Base-by-base conservation (phyloP, 208 protist species). In the Crithidia acanthocephali region DNA sequence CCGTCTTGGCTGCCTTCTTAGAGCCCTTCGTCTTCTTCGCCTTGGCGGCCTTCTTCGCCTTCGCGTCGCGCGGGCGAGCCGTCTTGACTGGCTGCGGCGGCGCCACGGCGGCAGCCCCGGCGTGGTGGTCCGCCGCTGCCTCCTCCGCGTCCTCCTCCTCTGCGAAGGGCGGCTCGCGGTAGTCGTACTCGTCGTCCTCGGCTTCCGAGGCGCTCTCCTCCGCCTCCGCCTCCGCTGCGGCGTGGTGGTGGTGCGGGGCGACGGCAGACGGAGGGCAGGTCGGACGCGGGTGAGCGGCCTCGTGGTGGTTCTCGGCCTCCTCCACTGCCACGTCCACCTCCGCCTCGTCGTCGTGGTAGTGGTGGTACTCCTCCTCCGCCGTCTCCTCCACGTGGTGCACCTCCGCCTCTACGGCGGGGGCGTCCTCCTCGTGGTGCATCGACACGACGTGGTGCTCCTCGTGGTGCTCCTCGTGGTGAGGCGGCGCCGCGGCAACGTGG, bases 41-140 rank as follows among this genome's bases (percentile, higher is more conserved):
- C 40, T 59, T 74, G 10, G 30, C 11, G 8, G 47, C 23, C 25
- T 52, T 67, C 27, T 68, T 60, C 16, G 45, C 10, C 40, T 72
- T 72, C 30, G 32, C 50, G 37, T 60, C 50, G 27, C 7, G 10
- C 6, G 40, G 70, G 32, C 61, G 70, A 2, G 45, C 44, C 13
- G 69, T 69, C 32, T 65, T 63, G 6, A 48, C 22, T 11, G 45
- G 25, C 13, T 37, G 52, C 15, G 70, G 42, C n/a, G 61, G 55
- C 23, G 44, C 30, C 27, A 35, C 23, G 8, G 30, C 61, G 30
- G 40, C 50, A 16, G 40, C 33, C 23, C 20, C 59, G n/a, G 11
- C 37, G 27, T 30, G 11, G 18, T n/a, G 37, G 8, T 30, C 59
- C 0, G n/a, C 23, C n/a, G n/a, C 37, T 1, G 42, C 58, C 1